Base-by-base conservation (phyloP, 2,329 filamentous ascomycete genomes). In the Botrytis elliptica region DNA sequence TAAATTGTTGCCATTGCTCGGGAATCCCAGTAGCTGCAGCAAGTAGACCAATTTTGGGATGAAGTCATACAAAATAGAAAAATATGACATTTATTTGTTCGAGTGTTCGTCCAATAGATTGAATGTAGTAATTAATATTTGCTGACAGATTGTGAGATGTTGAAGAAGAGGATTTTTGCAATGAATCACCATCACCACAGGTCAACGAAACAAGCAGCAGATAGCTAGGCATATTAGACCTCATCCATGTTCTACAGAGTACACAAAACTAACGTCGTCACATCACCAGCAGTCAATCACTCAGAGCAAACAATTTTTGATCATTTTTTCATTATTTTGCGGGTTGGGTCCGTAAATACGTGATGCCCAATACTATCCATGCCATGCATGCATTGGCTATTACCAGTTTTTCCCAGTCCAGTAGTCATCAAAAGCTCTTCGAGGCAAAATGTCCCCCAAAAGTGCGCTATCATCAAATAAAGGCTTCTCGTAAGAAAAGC, bases 321-420 rank as follows among this genome's bases (percentile, higher is more conserved):
- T 66, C 38, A 33, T 72, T 72, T 68, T 55, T 66, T 66, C 38
- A 66, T 72, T 67, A 57, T 67, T 55, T 66, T 66, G 60, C n/a
- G 44, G 9, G 12, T 16, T 72, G 70, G 70, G 70, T 67, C 70
- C 46, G 70, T 72, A 46, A 57, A 55, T 57, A 72, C 70, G 70
- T 72, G 70, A 72, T 67, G 70, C 70, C 70, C 60, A 55, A 55
- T 52, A 42, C 67, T 70, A 67, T 66, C n/a, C 57, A 66, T 72
- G 29, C 70, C 60, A 57, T 67, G 70, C 70, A 67, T 71, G 44
- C 60, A 25, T 60, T 33, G 22, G 69, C 60, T 55, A 33, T n/a
- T 66, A 46, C 52, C 63, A 68, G 63, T 33, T 68, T 49, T 69
- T 36, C 42, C 55, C 59, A 63, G 57, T 33, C 29, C 44, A 40